These are phyloP conservation scores for Cladorrhinum samala DNA, from an alignment of 495 filamentous ascomycete species.

Conservation along the genomic window DNA sequence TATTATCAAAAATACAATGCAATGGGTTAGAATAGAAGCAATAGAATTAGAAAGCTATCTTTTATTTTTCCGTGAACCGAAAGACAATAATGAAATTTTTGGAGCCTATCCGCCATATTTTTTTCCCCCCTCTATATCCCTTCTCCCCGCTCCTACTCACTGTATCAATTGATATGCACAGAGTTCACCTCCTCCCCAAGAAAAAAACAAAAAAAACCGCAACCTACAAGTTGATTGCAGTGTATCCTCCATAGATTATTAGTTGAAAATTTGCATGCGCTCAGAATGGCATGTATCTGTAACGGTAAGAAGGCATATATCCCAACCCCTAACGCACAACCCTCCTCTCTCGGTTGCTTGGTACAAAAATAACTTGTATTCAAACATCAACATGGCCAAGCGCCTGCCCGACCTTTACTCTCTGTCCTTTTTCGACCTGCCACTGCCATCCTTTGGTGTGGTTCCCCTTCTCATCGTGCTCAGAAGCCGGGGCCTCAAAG, in stretches of 20 bases:
- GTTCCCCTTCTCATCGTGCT: conserved; percentile 56
- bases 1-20: no score
- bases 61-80: background rate
- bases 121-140: no score
- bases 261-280: background rate
- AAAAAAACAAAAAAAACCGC: no score
- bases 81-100: background rate
- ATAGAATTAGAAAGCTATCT: background rate
- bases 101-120: background rate
- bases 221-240: conserved; percentile 11
- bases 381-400: conserved; percentile 53
- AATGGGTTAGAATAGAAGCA: background rate
- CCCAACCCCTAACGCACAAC: background rate
- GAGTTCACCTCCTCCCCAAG: no score
- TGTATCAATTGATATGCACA: no score
- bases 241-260: background rate
- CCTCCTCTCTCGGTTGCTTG: background rate
- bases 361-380: background rate
- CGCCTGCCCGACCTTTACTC: conserved; percentile 79
- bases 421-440: conserved; percentile 77
- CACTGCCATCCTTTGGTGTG: conserved; percentile 69
- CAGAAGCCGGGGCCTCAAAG: conserved; percentile 82
- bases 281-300: background rate
- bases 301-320: background rate
- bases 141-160: background rate